A percentile compares a stretch with the other conserved stretches of the same genome.
Evolutionary conservation across 306 rosid species (phyloP).

Genomic region (Hippophae gyantsensis): DNA sequence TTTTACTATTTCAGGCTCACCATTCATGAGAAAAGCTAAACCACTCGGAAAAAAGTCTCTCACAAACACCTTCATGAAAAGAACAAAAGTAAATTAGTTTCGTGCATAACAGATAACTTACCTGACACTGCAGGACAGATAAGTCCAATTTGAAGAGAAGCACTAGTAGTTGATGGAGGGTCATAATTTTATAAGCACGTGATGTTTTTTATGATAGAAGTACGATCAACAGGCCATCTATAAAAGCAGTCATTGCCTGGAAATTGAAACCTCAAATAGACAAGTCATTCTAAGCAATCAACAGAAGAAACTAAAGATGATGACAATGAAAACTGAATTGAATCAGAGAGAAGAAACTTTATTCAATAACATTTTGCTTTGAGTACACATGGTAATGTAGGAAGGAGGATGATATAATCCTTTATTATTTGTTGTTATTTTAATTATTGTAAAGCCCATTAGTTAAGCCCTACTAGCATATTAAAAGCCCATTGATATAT

Average conservation of each 20-base stretch:
- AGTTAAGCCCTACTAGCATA: no score
- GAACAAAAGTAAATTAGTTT: constrained; percentile 9
- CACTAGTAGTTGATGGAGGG: not conserved
- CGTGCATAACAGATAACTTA: not conserved
- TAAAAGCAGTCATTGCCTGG: not conserved
- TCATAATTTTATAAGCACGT: not conserved
- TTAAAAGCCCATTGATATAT: no score
- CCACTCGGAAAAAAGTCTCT: constrained; percentile 94
- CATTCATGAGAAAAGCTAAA: constrained; percentile 74
- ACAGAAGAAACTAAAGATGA: no score
- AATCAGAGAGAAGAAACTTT: no score
- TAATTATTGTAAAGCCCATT: no score
- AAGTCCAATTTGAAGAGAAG: not conserved
- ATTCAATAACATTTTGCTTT: no score
- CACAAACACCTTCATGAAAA: constrained; percentile 59
- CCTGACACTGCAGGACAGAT: not conserved
- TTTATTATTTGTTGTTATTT: no score
- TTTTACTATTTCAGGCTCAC: constrained; percentile 70
- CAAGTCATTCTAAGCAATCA: not conserved
- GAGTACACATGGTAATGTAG: no score
- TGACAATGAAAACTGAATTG: no score
- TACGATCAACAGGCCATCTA: not conserved
- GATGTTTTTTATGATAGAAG: not conserved
- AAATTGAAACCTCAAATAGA: not conserved
- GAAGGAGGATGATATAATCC: no score